Evolutionary conservation across 2,329 filamentous ascomycete species (phyloP).

Genomic region (Verticillium albo-atrum): DNA sequence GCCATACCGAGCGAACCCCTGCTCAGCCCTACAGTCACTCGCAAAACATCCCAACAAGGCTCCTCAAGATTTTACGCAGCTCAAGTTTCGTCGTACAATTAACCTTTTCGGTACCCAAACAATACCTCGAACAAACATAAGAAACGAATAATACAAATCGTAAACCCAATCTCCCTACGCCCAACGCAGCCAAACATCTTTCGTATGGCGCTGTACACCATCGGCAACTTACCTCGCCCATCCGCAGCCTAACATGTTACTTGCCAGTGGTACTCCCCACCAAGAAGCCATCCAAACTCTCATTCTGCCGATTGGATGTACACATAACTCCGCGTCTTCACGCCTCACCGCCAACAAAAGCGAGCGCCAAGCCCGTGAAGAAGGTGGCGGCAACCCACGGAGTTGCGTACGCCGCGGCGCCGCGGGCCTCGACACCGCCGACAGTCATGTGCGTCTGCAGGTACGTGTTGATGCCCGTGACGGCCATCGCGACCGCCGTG

Average conservation of each 20-base stretch:
- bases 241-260: neutral
- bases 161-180: neutral
- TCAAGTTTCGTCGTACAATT: neutral
- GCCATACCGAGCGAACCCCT: neutral
- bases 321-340: too few species aligned
- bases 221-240: neutral
- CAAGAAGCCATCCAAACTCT: neutral
- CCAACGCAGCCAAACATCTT: neutral
- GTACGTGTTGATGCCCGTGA: constrained; percentile 56
- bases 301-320: neutral
- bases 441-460: constrained; percentile 64
- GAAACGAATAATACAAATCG: neutral
- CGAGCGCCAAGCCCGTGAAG: constrained; percentile 53
- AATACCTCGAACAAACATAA: neutral
- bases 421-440: constrained; percentile 62
- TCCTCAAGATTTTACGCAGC: neutral
- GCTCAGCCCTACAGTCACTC: neutral
- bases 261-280: neutral
- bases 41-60: neutral
- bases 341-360: constrained; percentile 40
- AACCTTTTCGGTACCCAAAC: neutral
- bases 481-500: constrained; percentile 53
- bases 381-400: constrained; percentile 68
- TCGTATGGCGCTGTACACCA: neutral
- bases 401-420: constrained; percentile 67